Conservation (phyloP, 805 yeast species). For the Candida succiphila region DNA sequence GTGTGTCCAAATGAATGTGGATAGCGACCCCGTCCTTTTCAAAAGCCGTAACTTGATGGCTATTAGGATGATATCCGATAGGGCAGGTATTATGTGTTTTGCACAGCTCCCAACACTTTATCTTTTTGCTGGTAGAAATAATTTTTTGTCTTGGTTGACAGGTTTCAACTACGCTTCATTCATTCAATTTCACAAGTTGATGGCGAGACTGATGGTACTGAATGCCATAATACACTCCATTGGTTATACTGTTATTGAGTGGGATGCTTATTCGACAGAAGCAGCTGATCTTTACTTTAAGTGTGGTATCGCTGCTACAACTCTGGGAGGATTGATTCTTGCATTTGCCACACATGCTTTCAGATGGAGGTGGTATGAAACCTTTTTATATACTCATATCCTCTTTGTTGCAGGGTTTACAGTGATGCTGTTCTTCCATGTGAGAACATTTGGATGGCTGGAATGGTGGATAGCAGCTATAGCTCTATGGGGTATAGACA, state of each 20-base stretch:
- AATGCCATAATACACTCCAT: slow-evolving; percentile 30
- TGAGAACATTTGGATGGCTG: slow-evolving; percentile 25
- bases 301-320: slow-evolving; percentile 31
- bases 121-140: slow-evolving; percentile 41
- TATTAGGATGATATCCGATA: slow-evolving; percentile 18
- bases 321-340: slow-evolving; percentile 30
- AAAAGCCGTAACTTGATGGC: slow-evolving; percentile 23
- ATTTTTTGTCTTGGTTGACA: slow-evolving; percentile 30
- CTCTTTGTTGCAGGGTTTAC: slow-evolving; percentile 42
- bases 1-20: slow-evolving; percentile 9
- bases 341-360: slow-evolving; percentile 40
- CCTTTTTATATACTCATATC: slow-evolving; percentile 50
- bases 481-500: slow-evolving; percentile 43
- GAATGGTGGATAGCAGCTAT: slow-evolving; percentile 26
- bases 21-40: slow-evolving; percentile 11
- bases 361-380: slow-evolving; percentile 48
- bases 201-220: slow-evolving; percentile 39
- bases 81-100: slow-evolving; percentile 33
- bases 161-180: slow-evolving; percentile 34
- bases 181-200: slow-evolving; percentile 55
- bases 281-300: slow-evolving; percentile 8
- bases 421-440: slow-evolving; percentile 49
- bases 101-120: slow-evolving; percentile 29
- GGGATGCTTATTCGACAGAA: slow-evolving; percentile 4
- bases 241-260: slow-evolving; percentile 17